Evolutionary conservation across 2,329 filamentous ascomycete genomes (phyloP).

Genomic region (Neopestalotiopsis sp.): DNA sequence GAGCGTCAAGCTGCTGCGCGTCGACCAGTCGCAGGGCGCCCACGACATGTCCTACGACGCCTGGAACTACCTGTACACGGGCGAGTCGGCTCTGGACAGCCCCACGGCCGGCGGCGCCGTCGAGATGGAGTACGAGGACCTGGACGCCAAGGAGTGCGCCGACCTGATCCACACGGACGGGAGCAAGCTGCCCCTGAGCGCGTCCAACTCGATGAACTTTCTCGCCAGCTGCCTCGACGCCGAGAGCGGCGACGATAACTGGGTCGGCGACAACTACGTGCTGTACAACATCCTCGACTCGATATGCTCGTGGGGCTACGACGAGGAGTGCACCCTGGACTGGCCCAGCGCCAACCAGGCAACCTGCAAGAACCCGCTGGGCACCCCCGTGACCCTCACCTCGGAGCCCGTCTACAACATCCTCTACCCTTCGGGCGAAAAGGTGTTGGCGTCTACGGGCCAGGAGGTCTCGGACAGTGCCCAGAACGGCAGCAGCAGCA

Average conservation of each 20-base stretch:
- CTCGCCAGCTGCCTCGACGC: constrained; percentile 49
- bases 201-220: constrained; percentile 63
- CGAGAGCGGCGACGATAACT: constrained; percentile 43
- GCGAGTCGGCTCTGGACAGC: constrained; percentile 50
- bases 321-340: constrained; percentile 58
- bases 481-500: constrained; percentile 7
- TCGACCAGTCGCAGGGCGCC: constrained; percentile 61
- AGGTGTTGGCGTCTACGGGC: constrained; percentile 40
- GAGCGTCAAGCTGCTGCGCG: constrained; percentile 61
- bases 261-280: constrained; percentile 57
- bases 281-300: constrained; percentile 61
- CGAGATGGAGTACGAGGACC: constrained; percentile 55
- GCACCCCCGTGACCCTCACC: constrained; percentile 39
- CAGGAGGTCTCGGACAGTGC: constrained; percentile 29
- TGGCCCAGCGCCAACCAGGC: constrained; percentile 57
- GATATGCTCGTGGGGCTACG: constrained; percentile 53
- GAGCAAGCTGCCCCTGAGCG: constrained; percentile 58
- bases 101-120: constrained; percentile 57
- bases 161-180: constrained; percentile 54
- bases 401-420: constrained; percentile 55
- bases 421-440: constrained; percentile 54
- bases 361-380: constrained; percentile 52
- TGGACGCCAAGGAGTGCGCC: constrained; percentile 53
- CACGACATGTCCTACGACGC: constrained; percentile 66
- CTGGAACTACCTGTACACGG: constrained; percentile 63